Base-by-base conservation (phyloP, 805 yeast genomes). In the Clavispora asparagi region DNA sequence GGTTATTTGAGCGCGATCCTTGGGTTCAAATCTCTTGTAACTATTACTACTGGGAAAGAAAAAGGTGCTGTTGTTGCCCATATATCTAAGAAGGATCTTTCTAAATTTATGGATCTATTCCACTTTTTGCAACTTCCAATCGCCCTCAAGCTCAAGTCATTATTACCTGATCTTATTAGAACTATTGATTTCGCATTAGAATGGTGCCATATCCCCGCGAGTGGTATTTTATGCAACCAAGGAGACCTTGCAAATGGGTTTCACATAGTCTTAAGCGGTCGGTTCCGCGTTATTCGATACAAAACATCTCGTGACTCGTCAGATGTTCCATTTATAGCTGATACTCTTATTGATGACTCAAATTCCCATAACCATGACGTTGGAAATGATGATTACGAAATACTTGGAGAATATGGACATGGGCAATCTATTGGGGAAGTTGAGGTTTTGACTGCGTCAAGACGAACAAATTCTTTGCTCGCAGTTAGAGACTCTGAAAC, bases 341-440 rank as follows among this genome's bases (percentile, higher is more conserved):
- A 46, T 27, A 58, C 43, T 37, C 52, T 60, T 16, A 57, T 59
- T 33, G 68, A 62, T 26, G 63, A 60, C n/a, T 42, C 54, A 4
- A 52, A 47, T 19, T 35, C 50, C 3, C 47, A 48, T 13, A 46
- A 39, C 37, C 46, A 38, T 17, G 45, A 39, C 1, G 44, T 43
- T 4, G 46, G 55, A 12, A 50, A 52, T 14, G 63, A 58, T 1
- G 63, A 64, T 12, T 56, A 57, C 31, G 68, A 63, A 31, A 68
- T 81, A 1, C 55, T 83, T 13, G 87, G 85, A 2, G 99, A 92
- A 60, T 83, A 81, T 58, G 96, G 97, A 1, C 96, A 90, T 62
- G 97, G 97, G 7, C 95, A 89, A 56, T 86, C 96, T 36, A 78
- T 94, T 49, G 99, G 98, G 4, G 98, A 92, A 64, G 85, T 94